A percentile compares a stretch with the other conserved stretches of the same genome.
phyloP scores from a whole-genome alignment of 495 filamentous ascomycete genomes.

The Letharia lupina region DNA sequence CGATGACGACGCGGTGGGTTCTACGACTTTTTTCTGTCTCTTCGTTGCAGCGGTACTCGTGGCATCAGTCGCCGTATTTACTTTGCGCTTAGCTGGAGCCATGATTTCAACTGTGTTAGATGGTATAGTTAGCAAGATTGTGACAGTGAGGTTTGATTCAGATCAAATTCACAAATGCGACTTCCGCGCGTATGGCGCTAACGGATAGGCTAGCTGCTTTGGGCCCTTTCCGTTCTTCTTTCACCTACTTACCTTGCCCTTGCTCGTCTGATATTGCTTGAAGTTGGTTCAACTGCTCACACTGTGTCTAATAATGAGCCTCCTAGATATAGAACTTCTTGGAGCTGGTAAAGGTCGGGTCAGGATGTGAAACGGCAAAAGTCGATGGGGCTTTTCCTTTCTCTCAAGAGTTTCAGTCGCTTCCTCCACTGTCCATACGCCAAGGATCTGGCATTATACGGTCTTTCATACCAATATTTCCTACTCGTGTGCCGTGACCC shows the following conservation, averaged over 20 bases:
- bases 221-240: neutral
- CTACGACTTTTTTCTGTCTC: constrained; percentile 16
- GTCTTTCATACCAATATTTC: neutral
- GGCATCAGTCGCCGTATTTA: neutral
- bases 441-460: neutral
- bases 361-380: neutral
- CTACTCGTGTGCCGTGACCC: neutral
- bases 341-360: neutral
- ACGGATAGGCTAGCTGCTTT: neutral
- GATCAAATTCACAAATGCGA: neutral
- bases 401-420: neutral
- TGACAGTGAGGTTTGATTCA: neutral
- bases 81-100: constrained; percentile 14
- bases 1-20: constrained; percentile 23
- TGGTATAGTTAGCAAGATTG: neutral
- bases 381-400: neutral
- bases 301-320: neutral
- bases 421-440: neutral
- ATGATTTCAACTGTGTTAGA: neutral
- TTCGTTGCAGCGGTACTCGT: constrained; percentile 4
- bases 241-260: neutral
- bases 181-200: constrained; percentile 7
- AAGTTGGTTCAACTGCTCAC: neutral
- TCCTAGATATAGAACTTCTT: neutral
- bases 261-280: neutral